Evolutionary conservation across 2,329 filamentous ascomycete species (phyloP).

Genomic region (Bisporella sp.): DNA sequence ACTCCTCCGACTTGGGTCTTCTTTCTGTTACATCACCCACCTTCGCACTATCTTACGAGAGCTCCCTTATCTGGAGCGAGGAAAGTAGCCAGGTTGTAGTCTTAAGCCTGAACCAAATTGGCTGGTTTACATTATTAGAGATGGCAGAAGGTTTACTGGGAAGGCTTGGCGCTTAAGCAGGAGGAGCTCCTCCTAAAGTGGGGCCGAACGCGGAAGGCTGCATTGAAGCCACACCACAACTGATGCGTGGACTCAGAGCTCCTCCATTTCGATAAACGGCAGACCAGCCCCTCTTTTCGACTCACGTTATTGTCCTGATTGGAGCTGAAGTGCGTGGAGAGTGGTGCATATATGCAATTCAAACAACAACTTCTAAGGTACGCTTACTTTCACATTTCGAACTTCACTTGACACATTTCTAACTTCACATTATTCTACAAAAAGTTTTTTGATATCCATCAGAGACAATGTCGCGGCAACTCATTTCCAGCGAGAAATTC

Average conservation of each 20-base stretch:
- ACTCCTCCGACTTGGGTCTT: not conserved
- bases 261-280: too few relatives aligned
- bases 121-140: not conserved
- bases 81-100: not conserved
- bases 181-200: conserved; percentile 19
- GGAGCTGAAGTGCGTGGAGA: not conserved
- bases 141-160: not conserved
- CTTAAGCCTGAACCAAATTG: not conserved
- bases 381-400: not conserved
- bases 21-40: not conserved
- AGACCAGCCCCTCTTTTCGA: too few relatives aligned
- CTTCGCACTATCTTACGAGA: not conserved
- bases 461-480: conserved; percentile 35
- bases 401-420: not conserved
- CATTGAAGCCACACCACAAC: too few relatives aligned
- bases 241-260: too few relatives aligned
- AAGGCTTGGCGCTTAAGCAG: not conserved
- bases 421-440: conserved; percentile 2
- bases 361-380: not conserved
- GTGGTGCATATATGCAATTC: not conserved
- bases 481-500: conserved; percentile 40
- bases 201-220: not conserved
- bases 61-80: not conserved
- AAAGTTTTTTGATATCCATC: not conserved
- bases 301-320: too few relatives aligned